Conservation (phyloP, 2,329 filamentous ascomycete species). For the Beauveria varroae region DNA sequence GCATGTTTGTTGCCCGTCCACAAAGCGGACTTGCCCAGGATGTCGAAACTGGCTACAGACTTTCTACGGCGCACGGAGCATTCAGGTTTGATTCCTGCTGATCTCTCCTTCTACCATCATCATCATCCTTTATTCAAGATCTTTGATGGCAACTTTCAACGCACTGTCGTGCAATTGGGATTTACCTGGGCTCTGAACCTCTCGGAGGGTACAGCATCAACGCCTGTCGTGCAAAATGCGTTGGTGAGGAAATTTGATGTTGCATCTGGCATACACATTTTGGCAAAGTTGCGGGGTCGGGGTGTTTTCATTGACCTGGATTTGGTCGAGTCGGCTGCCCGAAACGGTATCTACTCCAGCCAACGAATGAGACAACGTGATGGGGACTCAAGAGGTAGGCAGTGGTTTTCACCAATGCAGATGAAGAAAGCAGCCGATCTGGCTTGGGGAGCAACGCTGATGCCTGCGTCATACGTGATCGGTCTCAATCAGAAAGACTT, state of each 20-base stretch:
- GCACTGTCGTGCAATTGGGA: conserved; percentile 36
- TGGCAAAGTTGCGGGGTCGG: conserved; percentile 26
- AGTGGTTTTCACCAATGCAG: conserved; percentile 21
- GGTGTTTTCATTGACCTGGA: conserved; percentile 28
- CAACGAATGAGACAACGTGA: conserved; percentile 21
- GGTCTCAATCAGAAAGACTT: not conserved
- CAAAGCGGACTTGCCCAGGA: conserved; percentile 33
- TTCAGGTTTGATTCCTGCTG: conserved; percentile 24
- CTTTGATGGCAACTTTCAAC: conserved; percentile 34
- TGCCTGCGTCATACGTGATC: not conserved
- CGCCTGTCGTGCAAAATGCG: not conserved
- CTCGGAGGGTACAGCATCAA: not conserved
- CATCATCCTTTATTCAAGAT: conserved; percentile 41
- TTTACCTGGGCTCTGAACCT: conserved; percentile 31
- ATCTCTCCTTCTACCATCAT: conserved; percentile 33
- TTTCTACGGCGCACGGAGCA: not conserved
- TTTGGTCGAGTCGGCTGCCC: conserved; percentile 21
- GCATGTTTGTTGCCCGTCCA: conserved; percentile 35
- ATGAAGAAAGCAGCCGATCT: not conserved
- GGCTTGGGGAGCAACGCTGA: conserved; percentile 6
- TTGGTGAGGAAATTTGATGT: conserved; percentile 23
- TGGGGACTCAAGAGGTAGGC: conserved; percentile 22
- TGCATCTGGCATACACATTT: conserved; percentile 28
- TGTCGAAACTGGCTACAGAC: not conserved
- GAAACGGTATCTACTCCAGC: conserved; percentile 24